Evolutionary conservation across 2,329 filamentous ascomycete species (phyloP), one percentile per base, ranked within the genome.

Genomic region (Fonsecaea pedrosoi): DNA sequence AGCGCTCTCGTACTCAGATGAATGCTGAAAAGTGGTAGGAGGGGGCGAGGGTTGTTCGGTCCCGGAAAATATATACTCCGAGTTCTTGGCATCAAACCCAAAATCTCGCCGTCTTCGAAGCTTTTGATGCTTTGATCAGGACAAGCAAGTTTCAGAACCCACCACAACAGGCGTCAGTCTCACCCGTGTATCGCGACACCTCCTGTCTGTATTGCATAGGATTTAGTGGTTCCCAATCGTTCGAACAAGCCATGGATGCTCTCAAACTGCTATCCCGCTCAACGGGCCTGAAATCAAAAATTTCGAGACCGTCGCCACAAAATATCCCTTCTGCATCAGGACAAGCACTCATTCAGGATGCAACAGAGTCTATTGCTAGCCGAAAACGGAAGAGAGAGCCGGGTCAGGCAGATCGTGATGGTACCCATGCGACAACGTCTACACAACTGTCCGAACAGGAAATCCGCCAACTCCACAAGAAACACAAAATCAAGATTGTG

Each of bases 401-500:
- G 12, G 72, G 75, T 7, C 70, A 72, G n/a, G 59, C 48, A 34
- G 66, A 72, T 18, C 69, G 79, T 21, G 54, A 38, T 12, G 7
- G n/a, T n/a, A 4, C 1, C 25, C n/a, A 58, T n/a, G 3, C 25
- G n/a, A 38, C 25, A 13, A 18, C 8, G 10, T 18, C 45, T 32
- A 4, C 3, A 8, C 38, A 21, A 12, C 59, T 70, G 4, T 59
- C 67, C n/a, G 67, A 70, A 48, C 63, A 60, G n/a, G 87, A 94
- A 75, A 89, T 91, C 73, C 89, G 90, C 73, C 87, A 89, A 67
- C 83, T 94, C 10, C 80, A 97, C 68, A 89, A 89, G 68, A 90
- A 88, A 64, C 92, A 97, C 78, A 91, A 93, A 70, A 83, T 97
- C 71, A 97, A 97, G 78, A 86, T 96, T 45, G 92, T 91, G 0